Percentiles rank a stretch among this genome's conserved stretches.
Evolutionary conservation across 2,329 filamentous ascomycete genomes (phyloP).

Genomic region (Cadophora malorum): DNA sequence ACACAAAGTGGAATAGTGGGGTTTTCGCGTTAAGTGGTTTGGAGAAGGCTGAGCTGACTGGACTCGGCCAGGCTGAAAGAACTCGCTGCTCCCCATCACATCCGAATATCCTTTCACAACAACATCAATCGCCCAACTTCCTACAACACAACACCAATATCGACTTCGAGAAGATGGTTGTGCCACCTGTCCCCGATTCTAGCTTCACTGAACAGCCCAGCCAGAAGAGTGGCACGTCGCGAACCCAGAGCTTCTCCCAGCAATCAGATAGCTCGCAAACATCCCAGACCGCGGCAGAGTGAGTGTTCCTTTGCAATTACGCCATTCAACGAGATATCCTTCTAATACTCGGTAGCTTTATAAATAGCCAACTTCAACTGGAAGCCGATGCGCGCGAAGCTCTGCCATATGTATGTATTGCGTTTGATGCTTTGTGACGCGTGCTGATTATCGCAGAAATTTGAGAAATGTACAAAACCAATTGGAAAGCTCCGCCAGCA

Average conservation of each 20-base stretch:
- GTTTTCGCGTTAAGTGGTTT: conserved; percentile 39
- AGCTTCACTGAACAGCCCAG: conserved; percentile 25
- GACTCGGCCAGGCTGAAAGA: conserved; percentile 9
- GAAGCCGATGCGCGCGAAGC: conserved; percentile 96
- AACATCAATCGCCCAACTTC: conserved; percentile 4
- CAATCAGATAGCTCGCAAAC: conserved; percentile 49
- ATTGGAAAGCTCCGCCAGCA: conserved; percentile 87
- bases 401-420: conserved; percentile 78
- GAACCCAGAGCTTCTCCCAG: conserved; percentile 66
- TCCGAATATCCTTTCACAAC: neutral
- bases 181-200: conserved; percentile 42
- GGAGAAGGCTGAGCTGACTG: conserved; percentile 2
- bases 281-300: conserved; percentile 59
- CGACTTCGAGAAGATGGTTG: conserved; percentile 45
- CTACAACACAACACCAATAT: neutral
- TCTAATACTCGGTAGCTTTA: conserved; percentile 64
- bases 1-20: neutral
- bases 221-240: conserved; percentile 43
- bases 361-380: conserved; percentile 85
- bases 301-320: conserved; percentile 26
- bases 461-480: conserved; percentile 90
- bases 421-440: conserved; percentile 24
- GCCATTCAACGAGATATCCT: neutral
- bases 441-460: conserved; percentile 65
- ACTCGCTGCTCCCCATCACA: neutral